Base-by-base conservation (phyloP, 306 rosid genomes). In the Erythrophleum fordii region DNA sequence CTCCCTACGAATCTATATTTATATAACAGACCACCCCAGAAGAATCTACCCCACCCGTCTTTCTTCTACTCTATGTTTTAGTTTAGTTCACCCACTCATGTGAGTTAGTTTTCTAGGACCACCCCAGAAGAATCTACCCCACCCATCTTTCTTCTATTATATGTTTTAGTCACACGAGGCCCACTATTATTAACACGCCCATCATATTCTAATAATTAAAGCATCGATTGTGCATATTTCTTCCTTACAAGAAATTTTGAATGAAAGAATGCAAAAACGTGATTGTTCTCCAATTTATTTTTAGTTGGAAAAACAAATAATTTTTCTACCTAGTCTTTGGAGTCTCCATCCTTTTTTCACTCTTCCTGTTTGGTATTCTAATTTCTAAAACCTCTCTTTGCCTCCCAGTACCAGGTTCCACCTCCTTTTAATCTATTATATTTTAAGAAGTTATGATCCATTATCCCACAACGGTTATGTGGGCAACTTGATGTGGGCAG, bases 171-270 rank as follows among this genome's bases (percentile, higher is more conserved):
- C n/a, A n/a, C n/a, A n/a, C n/a, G n/a, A n/a, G n/a, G n/a, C n/a
- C n/a, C n/a, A n/a, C n/a, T n/a, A n/a, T n/a, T n/a, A n/a, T n/a
- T n/a, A n/a, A n/a, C n/a, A n/a, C n/a, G n/a, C n/a, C n/a, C n/a
- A n/a, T n/a, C n/a, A n/a, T n/a, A n/a, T 51, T 51, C 55, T 12
- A 77, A 53, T 26, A 66, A 65, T 51, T 65, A 51, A 77, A 46
- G 39, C 39, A 64, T 34, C 65, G 52, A 42, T 65, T 49, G 73
- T 49, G 18, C 18, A 46, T 46, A 12, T 46, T 14, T 46, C 51
- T 39, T 39, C 0, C 8, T 46, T 46, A 46, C 18, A 12, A 46
- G 4, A 13, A 46, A 1, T 46, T 11, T 46, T 46, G 2, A 46
- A 11, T 14, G 17, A 46, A 13, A 46, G 5, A 46, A 14, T 10